Conservation (phyloP, 495 filamentous ascomycete species). For the Aspergillus funiculosus region DNA sequence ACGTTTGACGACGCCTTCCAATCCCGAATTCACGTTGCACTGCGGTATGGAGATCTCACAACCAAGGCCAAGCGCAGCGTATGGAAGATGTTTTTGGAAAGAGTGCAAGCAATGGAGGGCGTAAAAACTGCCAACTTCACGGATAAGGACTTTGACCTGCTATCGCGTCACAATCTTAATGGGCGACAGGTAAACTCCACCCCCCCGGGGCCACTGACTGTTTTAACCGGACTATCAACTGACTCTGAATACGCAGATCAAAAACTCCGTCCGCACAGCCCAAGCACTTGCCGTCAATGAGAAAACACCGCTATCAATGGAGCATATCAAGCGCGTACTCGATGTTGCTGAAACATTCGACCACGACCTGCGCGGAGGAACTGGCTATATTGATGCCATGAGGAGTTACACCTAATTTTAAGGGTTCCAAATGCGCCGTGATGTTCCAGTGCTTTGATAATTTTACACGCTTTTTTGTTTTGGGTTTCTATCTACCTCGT, state of each 20-base stretch:
- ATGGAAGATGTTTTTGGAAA: constrained; percentile 79
- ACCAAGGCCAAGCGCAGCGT: constrained; percentile 71
- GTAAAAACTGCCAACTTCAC: constrained; percentile 57
- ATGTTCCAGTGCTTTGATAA: neutral
- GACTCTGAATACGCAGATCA: constrained; percentile 55
- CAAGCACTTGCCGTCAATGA: constrained; percentile 82
- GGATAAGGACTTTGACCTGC: constrained; percentile 58
- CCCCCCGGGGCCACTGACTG: neutral
- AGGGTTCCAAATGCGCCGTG: neutral
- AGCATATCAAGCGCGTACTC: constrained; percentile 75
- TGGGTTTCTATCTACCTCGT: constrained; percentile 8
- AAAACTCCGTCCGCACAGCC: constrained; percentile 82
- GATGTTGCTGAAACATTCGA: constrained; percentile 81
- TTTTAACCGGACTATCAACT: constrained; percentile 2
- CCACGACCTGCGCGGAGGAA: constrained; percentile 65
- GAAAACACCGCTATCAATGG: constrained; percentile 62
- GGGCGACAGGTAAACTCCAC: constrained; percentile 63
- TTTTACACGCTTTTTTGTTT: neutral
- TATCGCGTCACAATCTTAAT: constrained; percentile 71
- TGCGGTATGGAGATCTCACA: constrained; percentile 75
- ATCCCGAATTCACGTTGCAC: constrained; percentile 63
- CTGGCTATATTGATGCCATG: constrained; percentile 49
- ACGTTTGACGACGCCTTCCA: constrained; percentile 66
- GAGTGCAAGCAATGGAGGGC: constrained; percentile 59
- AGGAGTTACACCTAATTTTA: constrained; percentile 42